These are phyloP conservation scores for Blastobotrys chiropterorum DNA, from an alignment of 805 yeast genomes.

Conservation along the genomic window DNA sequence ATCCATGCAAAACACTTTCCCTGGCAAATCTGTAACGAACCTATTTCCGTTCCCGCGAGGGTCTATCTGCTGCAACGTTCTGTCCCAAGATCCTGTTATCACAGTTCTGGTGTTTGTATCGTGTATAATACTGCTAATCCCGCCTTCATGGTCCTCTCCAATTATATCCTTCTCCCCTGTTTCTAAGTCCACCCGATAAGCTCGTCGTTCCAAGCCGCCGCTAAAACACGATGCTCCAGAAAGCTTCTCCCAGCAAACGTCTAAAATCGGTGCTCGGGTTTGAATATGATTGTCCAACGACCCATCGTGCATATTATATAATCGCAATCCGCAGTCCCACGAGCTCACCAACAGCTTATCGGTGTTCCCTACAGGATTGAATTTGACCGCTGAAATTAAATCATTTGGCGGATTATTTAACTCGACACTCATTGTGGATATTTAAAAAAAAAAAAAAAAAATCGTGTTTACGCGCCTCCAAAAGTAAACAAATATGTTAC, in stretches of 20 bases:
- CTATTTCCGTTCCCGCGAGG: conserved; percentile 26
- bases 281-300: conserved; percentile 15
- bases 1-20: conserved; percentile 62
- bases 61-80: conserved; percentile 44
- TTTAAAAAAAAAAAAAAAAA: background rate
- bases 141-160: conserved; percentile 34
- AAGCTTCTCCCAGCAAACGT: conserved; percentile 25
- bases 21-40: conserved; percentile 28
- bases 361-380: conserved; percentile 29
- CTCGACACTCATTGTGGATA: background rate
- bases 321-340: conserved; percentile 50
- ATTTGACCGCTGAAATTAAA: conserved; percentile 38
- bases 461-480: no score
- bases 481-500: no score
- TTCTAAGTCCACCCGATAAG: conserved; percentile 47
- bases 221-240: conserved; percentile 32
- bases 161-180: conserved; percentile 28
- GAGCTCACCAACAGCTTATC: conserved; percentile 44
- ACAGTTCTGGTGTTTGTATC: conserved; percentile 31
- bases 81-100: conserved; percentile 61
- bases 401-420: conserved; percentile 31
- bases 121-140: conserved; percentile 35
- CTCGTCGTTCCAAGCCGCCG: conserved; percentile 51
- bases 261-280: conserved; percentile 31
- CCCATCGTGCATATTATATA: conserved; percentile 33